Base-by-base conservation (phyloP, 805 yeast species). In the Peterozyma xylosa region DNA sequence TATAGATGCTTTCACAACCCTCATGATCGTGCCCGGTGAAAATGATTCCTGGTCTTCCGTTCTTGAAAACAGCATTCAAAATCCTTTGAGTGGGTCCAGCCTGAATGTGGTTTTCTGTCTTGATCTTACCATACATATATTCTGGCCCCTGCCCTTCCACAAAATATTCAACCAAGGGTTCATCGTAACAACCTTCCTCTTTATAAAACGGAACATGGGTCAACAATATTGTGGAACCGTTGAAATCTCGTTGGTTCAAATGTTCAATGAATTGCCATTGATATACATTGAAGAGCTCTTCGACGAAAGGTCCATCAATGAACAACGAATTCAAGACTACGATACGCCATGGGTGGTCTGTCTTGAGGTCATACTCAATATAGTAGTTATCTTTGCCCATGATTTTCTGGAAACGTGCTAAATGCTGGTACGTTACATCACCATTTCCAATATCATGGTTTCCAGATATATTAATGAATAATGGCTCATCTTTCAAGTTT, bases 391-490 rank as follows among this genome's bases (percentile, higher is more conserved):
- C 87, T 53, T 80, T 77, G 32, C 99, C 99, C 63, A 85, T 93
- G 29, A 84, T 65, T 35, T 67, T 66, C 43, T 71, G 72, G 65
- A 79, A 93, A 51, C 99, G 70, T 1, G 86, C 77, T 79, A 88
- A 78, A 55, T 95, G 95, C 55, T 87, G 96, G 67, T 81, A 80
- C 0, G 96, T 89, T 35, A 95, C 87, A 62, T 93, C 99, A 0
- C 98, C 98, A 59, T 93, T 91, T 0, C 99, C 99, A 39, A 91
- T 80, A 60, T 93, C 99, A 59, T 93, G 99, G 59, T 93, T 93
- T 2, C 99, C 99, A 1, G 95, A 82, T 39, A 93, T 67, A 59
- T 93, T 93, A 48, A 88, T 74, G 56, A 91, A 78, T 33, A 86
- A 63, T 10, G 87, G 90, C 46, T 76, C 78, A 33, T 73, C 70